These are phyloP conservation scores for Rheum nobile DNA, from an alignment of 148 eudicot species.

Conservation along the genomic window DNA sequence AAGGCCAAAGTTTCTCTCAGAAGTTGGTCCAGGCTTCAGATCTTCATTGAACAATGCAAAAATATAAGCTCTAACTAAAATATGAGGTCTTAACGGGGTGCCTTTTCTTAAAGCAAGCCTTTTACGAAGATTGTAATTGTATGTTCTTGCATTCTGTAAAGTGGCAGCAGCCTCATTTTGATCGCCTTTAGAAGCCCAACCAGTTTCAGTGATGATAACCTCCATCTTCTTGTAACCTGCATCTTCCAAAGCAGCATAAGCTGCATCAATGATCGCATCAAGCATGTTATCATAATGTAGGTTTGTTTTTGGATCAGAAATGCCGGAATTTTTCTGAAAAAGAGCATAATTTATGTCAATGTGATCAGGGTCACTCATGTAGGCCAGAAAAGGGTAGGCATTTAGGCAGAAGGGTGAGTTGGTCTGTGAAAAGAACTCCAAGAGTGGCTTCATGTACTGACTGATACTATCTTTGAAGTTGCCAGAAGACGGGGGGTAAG, in stretches of 20 bases:
- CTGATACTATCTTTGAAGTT: conserved; percentile 27
- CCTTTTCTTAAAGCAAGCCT: conserved; percentile 75
- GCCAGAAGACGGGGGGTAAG: conserved; percentile 74
- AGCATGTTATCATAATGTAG: conserved; percentile 82
- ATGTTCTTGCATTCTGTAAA: conserved; percentile 54
- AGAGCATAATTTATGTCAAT: conserved; percentile 70
- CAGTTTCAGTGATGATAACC: conserved; percentile 73
- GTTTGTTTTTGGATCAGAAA: conserved; percentile 40
- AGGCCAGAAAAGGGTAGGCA: conserved; percentile 66
- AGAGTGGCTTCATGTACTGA: conserved; percentile 50
- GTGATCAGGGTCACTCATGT: conserved; percentile 51
- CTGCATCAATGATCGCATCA: conserved; percentile 83
- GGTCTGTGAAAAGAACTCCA: conserved; percentile 41
- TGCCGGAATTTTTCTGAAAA: conserved; percentile 39
- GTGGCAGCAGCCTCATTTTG: conserved; percentile 67
- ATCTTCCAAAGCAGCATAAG: conserved; percentile 78
- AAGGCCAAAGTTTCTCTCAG: conserved; percentile 73
- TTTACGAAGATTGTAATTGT: conserved; percentile 66
- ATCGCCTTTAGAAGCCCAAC: conserved; percentile 87
- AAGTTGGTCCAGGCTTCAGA: conserved; percentile 55
- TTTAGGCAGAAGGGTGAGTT: conserved; percentile 71
- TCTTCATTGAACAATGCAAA: conserved; percentile 78
- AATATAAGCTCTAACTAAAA: conserved; percentile 47
- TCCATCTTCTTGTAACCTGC: conserved; percentile 69
- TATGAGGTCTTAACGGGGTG: conserved; percentile 60